Base-by-base conservation (phyloP, 2,329 filamentous ascomycete genomes). In the Sclerotinia spermophila region DNA sequence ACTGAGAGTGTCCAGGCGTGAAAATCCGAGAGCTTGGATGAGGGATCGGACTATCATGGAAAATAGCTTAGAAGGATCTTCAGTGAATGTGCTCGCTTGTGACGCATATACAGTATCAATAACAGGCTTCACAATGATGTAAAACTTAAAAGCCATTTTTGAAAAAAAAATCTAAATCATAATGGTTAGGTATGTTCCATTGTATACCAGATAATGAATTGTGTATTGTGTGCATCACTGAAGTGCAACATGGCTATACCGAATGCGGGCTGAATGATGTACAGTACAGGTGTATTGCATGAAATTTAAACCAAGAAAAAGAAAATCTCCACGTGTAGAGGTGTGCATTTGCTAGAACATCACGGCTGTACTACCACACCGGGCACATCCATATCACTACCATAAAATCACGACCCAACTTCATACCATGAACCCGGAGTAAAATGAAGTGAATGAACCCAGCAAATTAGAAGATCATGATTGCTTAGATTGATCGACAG, bases 401-500 rank as follows among this genome's bases (percentile, higher is more conserved):
- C 59, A 45, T 40, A 53, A 38, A 65, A 65, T 65, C 38, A 64
- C 51, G 30, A 69, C 21, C 59, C 68, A 69, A 69, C 68, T 66
- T 56, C 68, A 69, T 53, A 40, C 61, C 59, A 64, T 69, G 58
- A 64, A 62, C 56, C 67, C 58, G 40, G 44, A 35, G 35, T n/a
- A 53, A 53, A 53, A 53, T 51, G 48, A 51, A 51, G 48, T 35
- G 19, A 40, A 27, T 56, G 38, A 55, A 44, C 60, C 42, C 35
- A 44, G 44, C 64, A 65, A 64, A 44, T 42, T 24, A 56, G 48
- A 56, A 65, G 59, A 64, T 66, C 48, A 55, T 55, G 51, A 67
- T 59, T 67, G 64, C 64, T 67, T 55, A 69, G 33, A 69, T 69
- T 65, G 68, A 69, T 69, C 68, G 59, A 69, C 68, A 66, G 61